phyloP scores from a whole-genome alignment of 2,329 filamentous ascomycete genomes.

The Emericellopsis atlantica region DNA sequence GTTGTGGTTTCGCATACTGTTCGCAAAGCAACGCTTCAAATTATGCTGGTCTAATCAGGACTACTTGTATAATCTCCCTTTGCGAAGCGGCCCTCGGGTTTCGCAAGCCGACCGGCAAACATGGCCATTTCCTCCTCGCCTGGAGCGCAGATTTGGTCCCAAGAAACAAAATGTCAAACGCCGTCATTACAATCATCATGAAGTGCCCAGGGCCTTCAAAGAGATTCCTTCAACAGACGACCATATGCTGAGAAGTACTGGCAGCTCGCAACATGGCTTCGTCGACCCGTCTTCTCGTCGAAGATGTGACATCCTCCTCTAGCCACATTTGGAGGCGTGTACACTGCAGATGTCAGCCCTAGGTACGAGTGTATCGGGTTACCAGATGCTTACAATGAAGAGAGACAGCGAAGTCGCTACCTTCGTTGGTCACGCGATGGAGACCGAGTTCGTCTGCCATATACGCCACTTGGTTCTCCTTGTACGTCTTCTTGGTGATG shows the following conservation, averaged over 20 bases:
- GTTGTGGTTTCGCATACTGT: no score
- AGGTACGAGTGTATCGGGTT: slow-evolving; percentile 16
- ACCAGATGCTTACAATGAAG: slow-evolving; percentile 48
- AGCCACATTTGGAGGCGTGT: slow-evolving; percentile 82
- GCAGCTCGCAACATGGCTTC: slow-evolving; percentile 57
- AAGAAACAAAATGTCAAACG: not conserved
- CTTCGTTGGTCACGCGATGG: slow-evolving; percentile 69
- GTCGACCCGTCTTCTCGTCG: slow-evolving; percentile 61
- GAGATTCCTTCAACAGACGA: slow-evolving; percentile 26
- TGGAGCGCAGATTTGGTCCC: not conserved
- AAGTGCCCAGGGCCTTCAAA: not conserved
- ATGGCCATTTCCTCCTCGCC: not conserved
- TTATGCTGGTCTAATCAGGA: not conserved
- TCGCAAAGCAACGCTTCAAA: no score
- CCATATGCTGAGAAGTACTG: slow-evolving; percentile 59
- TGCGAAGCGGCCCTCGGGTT: not conserved
- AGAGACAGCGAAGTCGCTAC: slow-evolving; percentile 67
- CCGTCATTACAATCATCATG: not conserved
- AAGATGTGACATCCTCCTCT: slow-evolving; percentile 74
- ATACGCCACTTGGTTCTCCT: slow-evolving; percentile 67
- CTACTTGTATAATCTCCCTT: not conserved
- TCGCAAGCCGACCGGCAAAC: not conserved
- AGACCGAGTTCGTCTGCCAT: slow-evolving; percentile 86
- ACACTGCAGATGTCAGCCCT: slow-evolving; percentile 36
- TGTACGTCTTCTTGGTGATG: slow-evolving; percentile 55